Evolutionary conservation across 345 rosid genomes (phyloP).

Genomic region (Trapa bicornis): DNA sequence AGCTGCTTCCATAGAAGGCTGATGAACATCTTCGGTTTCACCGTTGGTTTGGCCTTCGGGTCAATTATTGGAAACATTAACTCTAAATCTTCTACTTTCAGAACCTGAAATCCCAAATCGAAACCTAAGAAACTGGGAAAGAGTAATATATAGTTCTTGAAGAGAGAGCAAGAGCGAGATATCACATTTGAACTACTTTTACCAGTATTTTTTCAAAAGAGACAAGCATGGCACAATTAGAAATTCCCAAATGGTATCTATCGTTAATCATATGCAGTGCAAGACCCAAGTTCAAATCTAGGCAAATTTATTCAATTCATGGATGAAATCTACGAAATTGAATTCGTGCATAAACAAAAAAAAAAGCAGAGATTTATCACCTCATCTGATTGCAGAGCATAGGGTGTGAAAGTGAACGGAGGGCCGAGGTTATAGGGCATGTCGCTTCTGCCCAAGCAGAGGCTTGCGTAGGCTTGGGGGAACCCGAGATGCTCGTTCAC

Average conservation of each 20-base stretch:
- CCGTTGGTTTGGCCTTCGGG: slow-evolving; percentile 54
- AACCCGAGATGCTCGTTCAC: slow-evolving; percentile 61
- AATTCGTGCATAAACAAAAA: background rate
- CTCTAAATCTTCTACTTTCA: slow-evolving; percentile 39
- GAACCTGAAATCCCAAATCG: slow-evolving; percentile 21
- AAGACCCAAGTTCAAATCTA: too few species aligned
- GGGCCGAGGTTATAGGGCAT: slow-evolving; percentile 46
- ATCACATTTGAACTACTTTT: too few species aligned
- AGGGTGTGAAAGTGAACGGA: slow-evolving; percentile 65
- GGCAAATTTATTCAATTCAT: too few species aligned
- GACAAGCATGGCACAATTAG: background rate
- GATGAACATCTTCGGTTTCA: slow-evolving; percentile 54
- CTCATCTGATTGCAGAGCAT: slow-evolving; percentile 43
- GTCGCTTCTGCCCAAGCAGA: slow-evolving; percentile 37
- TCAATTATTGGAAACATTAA: slow-evolving; percentile 56
- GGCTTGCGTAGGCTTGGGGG: slow-evolving; percentile 65
- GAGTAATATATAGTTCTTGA: too few species aligned
- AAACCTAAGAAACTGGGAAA: background rate
- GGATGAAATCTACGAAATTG: background rate
- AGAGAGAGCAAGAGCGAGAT: too few species aligned
- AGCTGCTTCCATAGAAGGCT: slow-evolving; percentile 91
- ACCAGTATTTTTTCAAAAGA: too few species aligned
- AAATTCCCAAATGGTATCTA: too few species aligned
- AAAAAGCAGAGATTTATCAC: slow-evolving; percentile 13
- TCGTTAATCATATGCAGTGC: too few species aligned